A percentile compares a stretch with the other conserved stretches of the same genome.
phyloP scores from a whole-genome alignment of 371 early-diverging fungal species.

The Apophysomyces elegans region DNA sequence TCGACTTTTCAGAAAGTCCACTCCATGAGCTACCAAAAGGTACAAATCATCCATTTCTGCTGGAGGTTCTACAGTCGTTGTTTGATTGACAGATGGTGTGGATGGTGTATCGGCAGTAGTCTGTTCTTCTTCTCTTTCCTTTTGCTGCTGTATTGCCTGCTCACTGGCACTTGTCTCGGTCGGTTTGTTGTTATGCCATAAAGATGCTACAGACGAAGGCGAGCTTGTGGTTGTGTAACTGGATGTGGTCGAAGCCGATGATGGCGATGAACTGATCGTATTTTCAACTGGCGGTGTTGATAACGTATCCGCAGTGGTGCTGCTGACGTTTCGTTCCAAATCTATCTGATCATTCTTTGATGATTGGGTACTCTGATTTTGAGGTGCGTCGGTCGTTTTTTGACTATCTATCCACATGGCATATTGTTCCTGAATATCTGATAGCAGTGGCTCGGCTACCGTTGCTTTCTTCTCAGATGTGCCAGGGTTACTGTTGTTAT shows the following conservation, averaged over 20 bases:
- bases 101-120: not conserved
- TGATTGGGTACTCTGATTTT: slow-evolving; percentile 3
- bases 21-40: slow-evolving; percentile 47
- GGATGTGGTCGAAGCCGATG: slow-evolving; percentile 10
- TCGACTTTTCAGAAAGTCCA: slow-evolving; percentile 41
- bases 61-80: not conserved
- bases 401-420: slow-evolving; percentile 50
- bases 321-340: not conserved
- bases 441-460: slow-evolving; percentile 4
- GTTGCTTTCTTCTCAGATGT: slow-evolving; percentile 2
- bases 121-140: slow-evolving; percentile 11
- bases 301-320: not conserved
- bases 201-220: slow-evolving; percentile 5
- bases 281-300: slow-evolving; percentile 8
- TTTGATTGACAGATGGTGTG: not conserved
- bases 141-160: slow-evolving; percentile 3
- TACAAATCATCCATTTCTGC: slow-evolving; percentile 31
- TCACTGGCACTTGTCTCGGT: slow-evolving; percentile 1
- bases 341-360: not conserved
- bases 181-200: slow-evolving; percentile 7
- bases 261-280: slow-evolving; percentile 9
- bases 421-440: slow-evolving; percentile 44
- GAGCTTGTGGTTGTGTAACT: slow-evolving; percentile 6
- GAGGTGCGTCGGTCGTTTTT: slow-evolving; percentile 16
- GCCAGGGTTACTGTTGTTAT: not conserved